Evolutionary conservation across 1,284 basidiomycete genomes (phyloP), one percentile per base, ranked within the genome.

Genomic region (Athelia psychrophila): DNA sequence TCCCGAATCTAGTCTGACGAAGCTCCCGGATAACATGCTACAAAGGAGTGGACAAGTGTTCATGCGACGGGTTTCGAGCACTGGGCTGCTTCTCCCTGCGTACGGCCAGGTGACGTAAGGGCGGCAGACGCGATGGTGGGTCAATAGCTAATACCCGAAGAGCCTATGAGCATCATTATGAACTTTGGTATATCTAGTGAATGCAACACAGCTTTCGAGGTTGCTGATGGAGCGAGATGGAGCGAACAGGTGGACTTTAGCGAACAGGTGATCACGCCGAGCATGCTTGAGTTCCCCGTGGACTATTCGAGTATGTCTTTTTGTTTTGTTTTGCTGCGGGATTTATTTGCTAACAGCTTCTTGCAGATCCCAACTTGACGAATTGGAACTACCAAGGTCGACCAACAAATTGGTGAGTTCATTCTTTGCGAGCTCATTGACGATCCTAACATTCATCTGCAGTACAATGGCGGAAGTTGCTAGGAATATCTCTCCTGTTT

Each of bases 111-210:
- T n/a, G n/a, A n/a, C n/a, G n/a, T n/a, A n/a, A n/a, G n/a, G 1
- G 67, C 72, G 2, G n/a, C 20, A 9, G 87, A 90, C 60, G 52
- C 62, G 3, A 15, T 62, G 55, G 74, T 92, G n/a, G 72, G 74
- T 1, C 80, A 82, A 56, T 67, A 90, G 53, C 62, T 90, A 35
- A 81, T 93, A 8, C 77, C 88, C 1, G 83, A 88, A 60, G 91
- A 93, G 61, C 90, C 90, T 2, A 85, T 81, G 78, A 78, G 77
- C 51, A 74, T 88, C 56, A 70, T 87, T 32, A 49, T 88, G 53
- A 88, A 88, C 62, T 67, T 87, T 60, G 85, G 84, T 25, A 80
- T 87, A 53, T 82, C 84, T 10, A 70, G 81, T 87, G 38, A 6
- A 36, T 18, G 49, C 2, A 18, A 15, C 25, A 27, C 22, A 20